These are phyloP conservation scores for Calocybe cyanea DNA, from an alignment of 768 basidiomycete genomes.

Conservation along the genomic window DNA sequence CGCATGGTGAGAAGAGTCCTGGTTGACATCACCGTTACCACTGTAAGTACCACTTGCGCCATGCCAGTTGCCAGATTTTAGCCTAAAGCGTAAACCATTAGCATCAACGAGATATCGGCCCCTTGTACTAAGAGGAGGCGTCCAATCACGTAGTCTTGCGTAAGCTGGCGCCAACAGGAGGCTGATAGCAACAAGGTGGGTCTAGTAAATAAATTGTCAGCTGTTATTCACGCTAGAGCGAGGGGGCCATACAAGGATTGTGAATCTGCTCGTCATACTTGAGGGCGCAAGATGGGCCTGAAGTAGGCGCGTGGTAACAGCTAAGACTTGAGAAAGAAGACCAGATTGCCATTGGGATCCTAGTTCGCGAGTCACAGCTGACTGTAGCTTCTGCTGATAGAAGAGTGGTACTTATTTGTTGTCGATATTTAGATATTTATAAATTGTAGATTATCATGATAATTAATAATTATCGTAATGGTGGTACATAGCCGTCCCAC, in stretches of 20 bases:
- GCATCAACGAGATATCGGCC: conserved; percentile 14
- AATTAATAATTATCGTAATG: no score
- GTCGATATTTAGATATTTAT: no score
- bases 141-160: conserved; percentile 9
- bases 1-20: conserved; percentile 11
- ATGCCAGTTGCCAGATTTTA: conserved; percentile 15
- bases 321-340: no score
- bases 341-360: no score
- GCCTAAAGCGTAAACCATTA: conserved; percentile 14
- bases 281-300: no score
- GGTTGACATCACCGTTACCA: conserved; percentile 13
- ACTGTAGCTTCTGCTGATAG: no score
- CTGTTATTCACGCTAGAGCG: background rate
- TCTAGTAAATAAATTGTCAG: background rate
- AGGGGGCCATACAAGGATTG: background rate
- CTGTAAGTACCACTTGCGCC: conserved; percentile 16
- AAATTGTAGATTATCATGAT: no score
- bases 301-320: no score
- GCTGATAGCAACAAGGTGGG: background rate
- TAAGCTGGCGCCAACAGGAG: no score
- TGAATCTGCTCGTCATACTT: conserved; percentile 1
- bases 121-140: conserved; percentile 15
- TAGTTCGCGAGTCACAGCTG: no score
- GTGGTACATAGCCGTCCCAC: no score
- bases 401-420: no score